Evolutionary conservation across 139 green algal genomes (phyloP).

Genomic region (Axilococcus clingmanii): DNA sequence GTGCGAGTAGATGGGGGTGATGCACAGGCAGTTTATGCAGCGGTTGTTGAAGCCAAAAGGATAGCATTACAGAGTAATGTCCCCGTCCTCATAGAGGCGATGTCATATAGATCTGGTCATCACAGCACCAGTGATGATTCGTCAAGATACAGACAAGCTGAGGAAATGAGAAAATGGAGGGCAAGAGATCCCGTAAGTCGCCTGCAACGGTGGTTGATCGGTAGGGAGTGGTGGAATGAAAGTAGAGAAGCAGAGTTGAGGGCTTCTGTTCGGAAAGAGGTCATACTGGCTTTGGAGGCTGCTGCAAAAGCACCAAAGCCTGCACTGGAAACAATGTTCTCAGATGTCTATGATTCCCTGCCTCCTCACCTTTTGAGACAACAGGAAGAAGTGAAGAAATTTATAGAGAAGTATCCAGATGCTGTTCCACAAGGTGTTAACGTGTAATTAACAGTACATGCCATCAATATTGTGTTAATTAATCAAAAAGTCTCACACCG

Average conservation of each 20-base stretch:
- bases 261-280: constrained; percentile 38
- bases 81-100: constrained; percentile 72
- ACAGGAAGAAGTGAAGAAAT: constrained; percentile 33
- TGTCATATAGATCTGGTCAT: constrained; percentile 85
- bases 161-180: constrained; percentile 70
- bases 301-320: constrained; percentile 53
- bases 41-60: constrained; percentile 40
- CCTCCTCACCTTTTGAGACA: constrained; percentile 61
- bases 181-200: constrained; percentile 70
- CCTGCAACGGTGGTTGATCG: constrained; percentile 55
- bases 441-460: no score
- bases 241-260: constrained; percentile 33
- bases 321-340: constrained; percentile 53
- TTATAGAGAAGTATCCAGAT: constrained; percentile 35
- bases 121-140: constrained; percentile 88
- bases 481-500: no score
- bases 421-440: constrained; percentile 1
- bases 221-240: constrained; percentile 59
- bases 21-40: constrained; percentile 70
- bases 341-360: constrained; percentile 68
- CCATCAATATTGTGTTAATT: no score
- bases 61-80: constrained; percentile 31
- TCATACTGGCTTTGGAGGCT: constrained; percentile 46
- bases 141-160: constrained; percentile 59
- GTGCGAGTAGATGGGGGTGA: constrained; percentile 86